Percentiles rank a stretch among this genome's conserved stretches.
These are phyloP conservation scores for Dendrobium nobile DNA, from an alignment of 106 monocot genomes.

Conservation along the genomic window DNA sequence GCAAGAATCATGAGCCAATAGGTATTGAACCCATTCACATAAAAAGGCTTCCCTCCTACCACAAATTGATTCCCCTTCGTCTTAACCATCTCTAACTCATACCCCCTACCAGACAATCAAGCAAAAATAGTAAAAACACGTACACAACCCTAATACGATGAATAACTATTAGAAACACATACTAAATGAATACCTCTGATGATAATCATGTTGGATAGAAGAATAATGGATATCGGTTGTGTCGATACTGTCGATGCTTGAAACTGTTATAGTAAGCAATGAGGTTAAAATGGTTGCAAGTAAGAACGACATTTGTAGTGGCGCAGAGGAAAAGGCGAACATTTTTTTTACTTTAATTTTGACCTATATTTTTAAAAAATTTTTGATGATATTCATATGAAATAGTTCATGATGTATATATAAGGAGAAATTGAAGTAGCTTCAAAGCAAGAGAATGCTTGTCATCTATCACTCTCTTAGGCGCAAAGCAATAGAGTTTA, in stretches of 20 bases:
- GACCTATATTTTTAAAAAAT: neutral
- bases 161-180: neutral
- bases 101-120: neutral
- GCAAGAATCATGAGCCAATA: constrained; percentile 85
- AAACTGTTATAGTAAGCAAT: neutral
- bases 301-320: neutral
- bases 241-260: neutral
- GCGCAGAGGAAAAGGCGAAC: neutral
- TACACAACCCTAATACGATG: neutral
- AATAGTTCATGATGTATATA: neutral
- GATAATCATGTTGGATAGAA: neutral
- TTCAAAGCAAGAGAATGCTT: constrained; percentile 2
- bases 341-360: neutral
- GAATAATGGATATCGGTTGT: too few species aligned
- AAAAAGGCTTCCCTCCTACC: constrained; percentile 49
- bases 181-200: neutral
- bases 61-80: constrained; percentile 61
- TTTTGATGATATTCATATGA: neutral
- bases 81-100: constrained; percentile 50
- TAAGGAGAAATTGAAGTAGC: neutral
- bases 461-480: too few species aligned
- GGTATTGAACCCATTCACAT: constrained; percentile 81
- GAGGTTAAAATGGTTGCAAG: neutral
- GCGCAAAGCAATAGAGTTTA: neutral
- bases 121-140: neutral